These are phyloP conservation scores for Cyclospora cayetanensis DNA, from an alignment of 169 alveolate genomes.

Conservation along the genomic window DNA sequence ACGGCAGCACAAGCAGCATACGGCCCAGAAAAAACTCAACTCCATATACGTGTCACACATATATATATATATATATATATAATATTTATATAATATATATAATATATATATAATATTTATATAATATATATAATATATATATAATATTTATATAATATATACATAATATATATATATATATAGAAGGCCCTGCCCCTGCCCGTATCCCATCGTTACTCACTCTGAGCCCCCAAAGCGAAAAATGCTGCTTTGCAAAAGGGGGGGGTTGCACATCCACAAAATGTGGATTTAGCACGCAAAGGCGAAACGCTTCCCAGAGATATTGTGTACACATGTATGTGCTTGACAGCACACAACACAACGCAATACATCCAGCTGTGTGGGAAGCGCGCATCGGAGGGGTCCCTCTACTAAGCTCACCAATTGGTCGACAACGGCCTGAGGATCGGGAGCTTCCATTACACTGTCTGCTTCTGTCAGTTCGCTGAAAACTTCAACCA, in stretches of 20 bases:
- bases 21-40: not conserved
- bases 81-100: too few species aligned
- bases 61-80: too few species aligned
- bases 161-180: not conserved
- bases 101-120: too few species aligned
- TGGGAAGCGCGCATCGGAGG: not conserved
- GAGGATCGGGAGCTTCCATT: conserved; percentile 65
- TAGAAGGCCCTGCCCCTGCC: not conserved
- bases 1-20: too few species aligned
- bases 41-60: too few species aligned
- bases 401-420: not conserved
- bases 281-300: too few species aligned
- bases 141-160: not conserved
- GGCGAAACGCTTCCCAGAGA: too few species aligned
- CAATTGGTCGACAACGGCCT: conserved; percentile 61
- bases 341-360: not conserved
- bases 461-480: conserved; percentile 80
- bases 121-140: not conserved
- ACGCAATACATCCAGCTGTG: not conserved
- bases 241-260: not conserved
- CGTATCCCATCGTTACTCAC: too few species aligned
- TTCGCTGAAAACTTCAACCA: conserved; percentile 76
- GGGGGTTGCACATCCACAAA: not conserved
- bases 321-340: not conserved
- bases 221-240: not conserved